Conservation (phyloP, 768 basidiomycete species). For the Xerocomus spinulosus region DNA sequence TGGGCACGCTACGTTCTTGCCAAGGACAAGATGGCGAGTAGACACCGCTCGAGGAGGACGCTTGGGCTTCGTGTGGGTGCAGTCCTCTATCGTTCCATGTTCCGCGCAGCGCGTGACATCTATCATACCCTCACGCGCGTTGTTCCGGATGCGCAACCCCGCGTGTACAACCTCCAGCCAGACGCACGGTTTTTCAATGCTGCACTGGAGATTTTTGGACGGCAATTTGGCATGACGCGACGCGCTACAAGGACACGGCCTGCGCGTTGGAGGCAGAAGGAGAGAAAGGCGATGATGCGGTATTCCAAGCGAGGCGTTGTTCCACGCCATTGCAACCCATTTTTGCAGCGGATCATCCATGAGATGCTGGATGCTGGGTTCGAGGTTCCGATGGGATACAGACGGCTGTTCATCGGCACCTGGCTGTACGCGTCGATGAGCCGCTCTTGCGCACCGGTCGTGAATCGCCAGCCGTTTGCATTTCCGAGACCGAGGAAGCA, state of each 20-base stretch:
- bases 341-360: constrained; percentile 35
- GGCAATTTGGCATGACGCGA: constrained; percentile 16
- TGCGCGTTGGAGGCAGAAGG: constrained; percentile 29
- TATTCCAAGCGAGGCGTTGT: constrained; percentile 27
- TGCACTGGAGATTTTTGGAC: constrained; percentile 43
- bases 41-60: constrained; percentile 23
- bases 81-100: constrained; percentile 37
- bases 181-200: constrained; percentile 72
- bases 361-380: constrained; percentile 40
- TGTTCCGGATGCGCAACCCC: constrained; percentile 22
- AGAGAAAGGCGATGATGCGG: constrained; percentile 23
- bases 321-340: constrained; percentile 28
- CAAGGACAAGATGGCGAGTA: constrained; percentile 16
- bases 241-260: constrained; percentile 15
- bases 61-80: constrained; percentile 29
- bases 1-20: constrained; percentile 33
- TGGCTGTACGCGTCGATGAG: constrained; percentile 22
- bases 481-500: constrained; percentile 20
- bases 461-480: constrained; percentile 26
- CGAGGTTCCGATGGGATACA: constrained; percentile 37
- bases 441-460: constrained; percentile 2
- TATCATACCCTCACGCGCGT: constrained; percentile 21
- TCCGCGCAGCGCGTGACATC: constrained; percentile 28
- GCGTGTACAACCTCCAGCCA: constrained; percentile 37
- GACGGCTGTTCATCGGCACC: constrained; percentile 37